Percentiles rank a stretch among this genome's conserved stretches.
Evolutionary conservation across 1,139 yeast genomes (phyloP).

Genomic region (Chernovozyma sophiae-reginae): DNA sequence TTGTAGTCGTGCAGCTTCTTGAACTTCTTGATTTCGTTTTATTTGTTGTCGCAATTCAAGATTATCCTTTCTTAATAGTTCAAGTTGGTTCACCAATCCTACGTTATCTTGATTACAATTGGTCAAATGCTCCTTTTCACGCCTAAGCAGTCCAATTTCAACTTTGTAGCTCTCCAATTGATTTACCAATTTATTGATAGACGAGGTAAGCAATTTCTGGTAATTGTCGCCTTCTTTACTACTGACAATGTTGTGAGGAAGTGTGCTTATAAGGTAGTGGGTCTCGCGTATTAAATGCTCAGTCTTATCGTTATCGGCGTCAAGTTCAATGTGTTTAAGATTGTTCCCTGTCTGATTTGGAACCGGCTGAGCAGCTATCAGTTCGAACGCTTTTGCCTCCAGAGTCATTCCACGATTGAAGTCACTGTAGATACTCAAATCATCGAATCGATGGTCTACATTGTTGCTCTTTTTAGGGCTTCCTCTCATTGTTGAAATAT

Average conservation of each 20-base stretch:
- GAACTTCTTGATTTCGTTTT: background rate
- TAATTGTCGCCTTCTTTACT: constrained; percentile 27
- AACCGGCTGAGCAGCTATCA: too few species aligned
- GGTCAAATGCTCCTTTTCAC: constrained; percentile 12
- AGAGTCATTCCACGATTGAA: constrained; percentile 3
- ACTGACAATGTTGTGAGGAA: constrained; percentile 20
- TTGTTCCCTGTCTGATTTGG: too few species aligned
- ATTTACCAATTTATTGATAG: constrained; percentile 20
- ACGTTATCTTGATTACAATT: constrained; percentile 10
- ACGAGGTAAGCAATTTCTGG: constrained; percentile 17
- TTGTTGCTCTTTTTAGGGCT: background rate
- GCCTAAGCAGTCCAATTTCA: constrained; percentile 10
- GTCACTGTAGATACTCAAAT: constrained; percentile 5
- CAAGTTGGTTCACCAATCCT: constrained; percentile 4
- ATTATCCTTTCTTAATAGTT: background rate
- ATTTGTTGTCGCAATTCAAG: background rate
- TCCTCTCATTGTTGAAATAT: background rate
- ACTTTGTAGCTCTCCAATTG: constrained; percentile 16
- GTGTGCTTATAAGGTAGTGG: constrained; percentile 22
- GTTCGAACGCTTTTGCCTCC: too few species aligned
- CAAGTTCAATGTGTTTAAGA: too few species aligned
- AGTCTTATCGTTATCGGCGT: constrained; percentile 11
- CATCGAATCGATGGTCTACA: constrained; percentile 1
- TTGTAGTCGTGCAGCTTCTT: background rate
- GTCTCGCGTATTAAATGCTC: constrained; percentile 28